Conservation (phyloP, 2,329 filamentous ascomycete species). For the Colletotrichum somersetense region DNA sequence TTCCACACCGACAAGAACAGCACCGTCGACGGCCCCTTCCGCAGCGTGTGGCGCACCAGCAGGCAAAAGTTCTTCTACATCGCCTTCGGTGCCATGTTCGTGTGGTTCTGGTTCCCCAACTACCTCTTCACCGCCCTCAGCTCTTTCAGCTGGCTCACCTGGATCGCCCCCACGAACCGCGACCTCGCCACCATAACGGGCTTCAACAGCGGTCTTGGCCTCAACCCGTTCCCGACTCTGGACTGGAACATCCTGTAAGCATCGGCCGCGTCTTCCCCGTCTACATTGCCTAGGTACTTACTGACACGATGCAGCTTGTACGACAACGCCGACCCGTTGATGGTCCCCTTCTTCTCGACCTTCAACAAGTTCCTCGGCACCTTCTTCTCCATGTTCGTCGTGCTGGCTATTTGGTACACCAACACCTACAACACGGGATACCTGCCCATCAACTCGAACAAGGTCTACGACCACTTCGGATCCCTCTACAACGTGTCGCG, state of each 20-base stretch:
- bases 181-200: slow-evolving; percentile 48
- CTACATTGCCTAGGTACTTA: not conserved
- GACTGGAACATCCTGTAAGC: slow-evolving; percentile 49
- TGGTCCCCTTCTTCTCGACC: slow-evolving; percentile 69
- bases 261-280: not conserved
- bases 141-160: slow-evolving; percentile 61
- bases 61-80: slow-evolving; percentile 57
- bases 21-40: slow-evolving; percentile 49
- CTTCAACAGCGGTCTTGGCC: slow-evolving; percentile 48
- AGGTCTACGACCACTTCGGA: slow-evolving; percentile 63
- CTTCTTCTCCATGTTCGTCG: slow-evolving; percentile 66
- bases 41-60: slow-evolving; percentile 51
- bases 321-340: slow-evolving; percentile 54
- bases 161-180: slow-evolving; percentile 57
- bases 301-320: slow-evolving; percentile 28
- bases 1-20: slow-evolving; percentile 55
- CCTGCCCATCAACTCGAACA: slow-evolving; percentile 65
- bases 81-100: slow-evolving; percentile 57
- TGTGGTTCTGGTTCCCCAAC: slow-evolving; percentile 64
- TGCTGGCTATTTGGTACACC: slow-evolving; percentile 69
- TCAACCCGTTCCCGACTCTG: slow-evolving; percentile 48
- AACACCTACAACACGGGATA: slow-evolving; percentile 70
- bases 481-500: slow-evolving; percentile 60
- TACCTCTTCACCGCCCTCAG: slow-evolving; percentile 59
- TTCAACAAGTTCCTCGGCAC: slow-evolving; percentile 72